These are phyloP conservation scores for Trichoderma simmonsii DNA, from an alignment of 2,329 filamentous ascomycete species.

Conservation along the genomic window DNA sequence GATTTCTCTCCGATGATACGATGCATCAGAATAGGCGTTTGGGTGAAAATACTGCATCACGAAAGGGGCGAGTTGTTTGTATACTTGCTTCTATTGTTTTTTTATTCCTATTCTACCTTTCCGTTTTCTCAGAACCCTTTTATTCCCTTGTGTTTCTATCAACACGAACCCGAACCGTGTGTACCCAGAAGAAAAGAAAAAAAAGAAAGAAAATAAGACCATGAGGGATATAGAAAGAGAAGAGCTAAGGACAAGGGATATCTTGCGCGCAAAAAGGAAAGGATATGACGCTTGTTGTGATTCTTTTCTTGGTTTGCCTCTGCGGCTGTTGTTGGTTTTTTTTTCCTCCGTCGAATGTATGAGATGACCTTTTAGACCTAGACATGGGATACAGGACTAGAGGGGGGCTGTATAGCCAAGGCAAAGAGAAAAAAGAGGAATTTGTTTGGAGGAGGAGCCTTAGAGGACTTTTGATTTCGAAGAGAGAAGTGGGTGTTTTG, in stretches of 20 bases:
- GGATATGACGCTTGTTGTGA: not conserved
- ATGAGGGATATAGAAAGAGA: constrained; percentile 5
- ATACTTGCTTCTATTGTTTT: constrained; percentile 17
- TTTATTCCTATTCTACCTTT: not conserved
- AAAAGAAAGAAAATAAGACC: not conserved
- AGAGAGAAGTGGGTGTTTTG: not conserved
- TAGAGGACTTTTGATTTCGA: not conserved
- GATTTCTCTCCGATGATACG: constrained; percentile 19
- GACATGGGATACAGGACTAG: constrained; percentile 11
- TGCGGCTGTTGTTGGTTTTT: not conserved
- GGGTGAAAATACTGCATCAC: constrained; percentile 13
- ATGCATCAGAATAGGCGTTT: constrained; percentile 23
- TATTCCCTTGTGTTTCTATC: constrained; percentile 6
- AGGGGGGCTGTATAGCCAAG: not conserved
- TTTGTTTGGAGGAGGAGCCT: not conserved
- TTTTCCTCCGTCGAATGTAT: not conserved
- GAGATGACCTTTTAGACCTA: constrained; percentile 16
- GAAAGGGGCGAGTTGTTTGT: constrained; percentile 16
- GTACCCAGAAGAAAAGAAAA: not conserved
- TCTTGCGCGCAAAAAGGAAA: not conserved
- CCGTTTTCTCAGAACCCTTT: not conserved
- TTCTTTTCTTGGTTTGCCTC: not conserved
- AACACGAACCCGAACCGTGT: not conserved
- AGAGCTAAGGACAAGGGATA: not conserved
- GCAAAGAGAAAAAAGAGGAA: not conserved